Base-by-base conservation (phyloP, 805 yeast species). In the Barnettozyma californica region DNA sequence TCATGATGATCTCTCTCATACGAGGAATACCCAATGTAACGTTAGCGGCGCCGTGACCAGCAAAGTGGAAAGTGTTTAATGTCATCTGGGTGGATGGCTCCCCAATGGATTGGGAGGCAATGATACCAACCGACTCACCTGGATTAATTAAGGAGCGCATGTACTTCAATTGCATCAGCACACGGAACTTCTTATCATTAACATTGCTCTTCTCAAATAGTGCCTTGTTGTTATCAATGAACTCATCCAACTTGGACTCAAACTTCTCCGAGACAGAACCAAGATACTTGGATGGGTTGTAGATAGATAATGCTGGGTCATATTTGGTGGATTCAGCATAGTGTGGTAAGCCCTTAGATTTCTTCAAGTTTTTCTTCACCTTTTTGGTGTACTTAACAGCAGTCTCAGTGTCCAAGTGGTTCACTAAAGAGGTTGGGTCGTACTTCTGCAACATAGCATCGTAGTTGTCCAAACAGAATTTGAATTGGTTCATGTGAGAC, bases 1-100 rank as follows among this genome's bases (percentile, higher is more conserved):
- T 95, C 99, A 94, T 94, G 66, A 94, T 90, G 68, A 94, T 94
- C 78, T 94, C 99, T 81, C 99, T 86, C 88, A 94, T 83, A 81
- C 99, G 96, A 38, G 99, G 99, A 65, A 94, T 94, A 86, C 99
- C 99, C 62, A 94, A 77, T 0, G 99, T 94, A 55, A 94, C 99
- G 70, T 94, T 94, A 41, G 99, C 99, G 50, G 99, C 99, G 81
- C 99, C 99, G 73, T 95, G 99, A 68, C 99, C 99, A 60, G 99
- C 99, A 64, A 94, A 94, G 75, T 94, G 96, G 88, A 88, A 88
- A 42, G 96, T 88, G 68, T 88, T 88, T 62, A 88, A 79, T 16
- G 99, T 94, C 99, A 94, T 94, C 74, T 94, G 99, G 3, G 99
- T 94, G 5, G 97, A 89, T 45, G 99, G 99, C 70, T 94, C 99